These are phyloP conservation scores for Arabidopsis suecica DNA, from an alignment of 345 rosid genomes.

Conservation along the genomic window DNA sequence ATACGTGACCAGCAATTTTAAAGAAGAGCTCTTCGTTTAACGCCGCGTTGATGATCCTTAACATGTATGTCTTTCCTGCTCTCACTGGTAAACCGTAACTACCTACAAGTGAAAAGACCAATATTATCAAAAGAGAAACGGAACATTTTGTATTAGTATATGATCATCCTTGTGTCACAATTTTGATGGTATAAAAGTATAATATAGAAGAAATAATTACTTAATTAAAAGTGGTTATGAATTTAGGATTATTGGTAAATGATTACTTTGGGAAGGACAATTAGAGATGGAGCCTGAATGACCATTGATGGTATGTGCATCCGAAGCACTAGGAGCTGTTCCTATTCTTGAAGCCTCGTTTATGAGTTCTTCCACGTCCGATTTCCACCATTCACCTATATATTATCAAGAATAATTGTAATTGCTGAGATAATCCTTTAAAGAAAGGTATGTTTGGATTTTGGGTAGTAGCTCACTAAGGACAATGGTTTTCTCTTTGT, in stretches of 20 bases:
- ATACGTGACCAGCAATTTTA: slow-evolving; percentile 65
- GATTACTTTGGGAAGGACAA: slow-evolving; percentile 63
- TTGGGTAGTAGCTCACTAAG: slow-evolving; percentile 42
- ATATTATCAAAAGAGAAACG: neutral
- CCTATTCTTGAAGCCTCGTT: slow-evolving; percentile 71
- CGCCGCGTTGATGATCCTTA: slow-evolving; percentile 81
- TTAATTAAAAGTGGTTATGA: neutral
- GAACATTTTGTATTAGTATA: neutral
- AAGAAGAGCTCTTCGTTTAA: slow-evolving; percentile 83
- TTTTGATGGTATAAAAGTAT: neutral
- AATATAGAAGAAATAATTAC: neutral
- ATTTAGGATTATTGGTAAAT: neutral
- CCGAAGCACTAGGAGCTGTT: slow-evolving; percentile 75
- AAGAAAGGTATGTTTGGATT: slow-evolving; percentile 29
- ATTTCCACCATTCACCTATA: slow-evolving; percentile 97
- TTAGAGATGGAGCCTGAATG: slow-evolving; percentile 59
- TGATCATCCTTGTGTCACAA: neutral
- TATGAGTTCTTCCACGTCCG: slow-evolving; percentile 82
- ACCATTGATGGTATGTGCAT: slow-evolving; percentile 94
- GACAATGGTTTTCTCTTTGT: slow-evolving; percentile 59
- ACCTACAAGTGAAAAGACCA: slow-evolving; percentile 2
- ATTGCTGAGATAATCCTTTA: neutral
- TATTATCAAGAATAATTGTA: neutral
- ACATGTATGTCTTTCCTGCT: slow-evolving; percentile 70
- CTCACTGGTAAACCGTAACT: slow-evolving; percentile 50